Conservation (phyloP, 2,329 filamentous ascomycete genomes). For the Botrytis byssoidea region DNA sequence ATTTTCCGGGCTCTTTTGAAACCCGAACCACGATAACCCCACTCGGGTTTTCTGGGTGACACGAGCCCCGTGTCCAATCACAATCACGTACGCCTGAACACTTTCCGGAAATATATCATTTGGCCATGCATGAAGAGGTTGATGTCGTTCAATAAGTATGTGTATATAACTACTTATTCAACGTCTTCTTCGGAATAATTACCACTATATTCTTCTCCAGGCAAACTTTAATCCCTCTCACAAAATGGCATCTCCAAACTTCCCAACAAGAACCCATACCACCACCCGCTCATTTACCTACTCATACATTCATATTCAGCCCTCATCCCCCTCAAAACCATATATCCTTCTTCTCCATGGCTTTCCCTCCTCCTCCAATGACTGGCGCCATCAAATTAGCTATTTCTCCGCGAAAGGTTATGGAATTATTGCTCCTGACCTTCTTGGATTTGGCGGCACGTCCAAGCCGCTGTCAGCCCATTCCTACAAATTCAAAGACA, state of each 20-base stretch:
- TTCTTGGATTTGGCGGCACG: slow-evolving; percentile 43
- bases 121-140: background rate
- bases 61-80: background rate
- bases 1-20: background rate
- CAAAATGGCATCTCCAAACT: background rate
- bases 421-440: slow-evolving; percentile 46
- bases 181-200: background rate
- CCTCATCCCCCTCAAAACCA: background rate
- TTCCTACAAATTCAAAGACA: slow-evolving; percentile 34
- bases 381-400: slow-evolving; percentile 41
- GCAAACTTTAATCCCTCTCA: background rate
- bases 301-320: slow-evolving; percentile 5
- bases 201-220: background rate
- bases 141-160: background rate
- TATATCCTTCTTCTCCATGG: slow-evolving; percentile 49
- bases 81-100: background rate
- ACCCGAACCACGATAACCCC: background rate
- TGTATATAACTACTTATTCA: background rate
- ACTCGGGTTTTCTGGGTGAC: background rate
- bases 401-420: slow-evolving; percentile 40
- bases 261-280: background rate
- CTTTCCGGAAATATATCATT: background rate
- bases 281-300: slow-evolving; percentile 11
- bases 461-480: slow-evolving; percentile 36
- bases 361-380: slow-evolving; percentile 47